phyloP scores from a whole-genome alignment of 1,284 basidiomycete species.

The Fomitopsis palustris region DNA sequence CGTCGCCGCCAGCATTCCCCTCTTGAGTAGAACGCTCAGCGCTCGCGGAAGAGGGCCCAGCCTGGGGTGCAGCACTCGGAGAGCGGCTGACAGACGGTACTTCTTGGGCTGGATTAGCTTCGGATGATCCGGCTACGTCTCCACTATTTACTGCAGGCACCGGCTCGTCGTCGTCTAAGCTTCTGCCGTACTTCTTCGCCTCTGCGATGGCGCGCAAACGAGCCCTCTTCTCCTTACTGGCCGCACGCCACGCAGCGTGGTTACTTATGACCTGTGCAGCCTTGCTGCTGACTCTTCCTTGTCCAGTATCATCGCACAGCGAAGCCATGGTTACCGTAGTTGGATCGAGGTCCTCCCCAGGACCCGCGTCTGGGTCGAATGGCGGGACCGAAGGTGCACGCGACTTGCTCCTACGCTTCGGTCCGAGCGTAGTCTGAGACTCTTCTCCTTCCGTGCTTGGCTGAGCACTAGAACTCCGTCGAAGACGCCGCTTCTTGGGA shows the following conservation, averaged over 20 bases:
- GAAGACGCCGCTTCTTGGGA: conserved; percentile 9
- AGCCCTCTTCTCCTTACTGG: conserved; percentile 59
- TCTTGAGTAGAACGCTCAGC: conserved; percentile 5
- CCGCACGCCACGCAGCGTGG: conserved; percentile 63
- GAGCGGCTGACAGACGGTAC: conserved; percentile 12
- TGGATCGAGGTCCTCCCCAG: conserved; percentile 74
- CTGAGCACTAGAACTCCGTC: not conserved
- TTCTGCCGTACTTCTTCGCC: conserved; percentile 66
- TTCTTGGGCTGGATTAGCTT: not conserved
- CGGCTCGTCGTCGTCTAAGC: conserved; percentile 43
- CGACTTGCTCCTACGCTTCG: conserved; percentile 7
- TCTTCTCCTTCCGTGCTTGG: conserved; percentile 7
- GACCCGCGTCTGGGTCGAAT: conserved; percentile 55
- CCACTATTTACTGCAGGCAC: conserved; percentile 7
- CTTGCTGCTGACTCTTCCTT: conserved; percentile 71
- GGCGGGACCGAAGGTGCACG: conserved; percentile 44
- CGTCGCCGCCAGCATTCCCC: conserved; percentile 33
- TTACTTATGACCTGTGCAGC: conserved; percentile 65
- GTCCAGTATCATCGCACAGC: conserved; percentile 69
- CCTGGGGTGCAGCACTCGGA: conserved; percentile 9
- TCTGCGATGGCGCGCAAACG: conserved; percentile 62
- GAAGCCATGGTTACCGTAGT: conserved; percentile 74
- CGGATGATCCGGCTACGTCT: not conserved
- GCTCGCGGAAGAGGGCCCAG: conserved; percentile 1
- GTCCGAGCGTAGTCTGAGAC: conserved; percentile 3